A percentile compares a stretch with the other conserved stretches of the same genome.
These are phyloP conservation scores for Trypanosoma mega DNA, from an alignment of 208 protist species.

Conservation along the genomic window DNA sequence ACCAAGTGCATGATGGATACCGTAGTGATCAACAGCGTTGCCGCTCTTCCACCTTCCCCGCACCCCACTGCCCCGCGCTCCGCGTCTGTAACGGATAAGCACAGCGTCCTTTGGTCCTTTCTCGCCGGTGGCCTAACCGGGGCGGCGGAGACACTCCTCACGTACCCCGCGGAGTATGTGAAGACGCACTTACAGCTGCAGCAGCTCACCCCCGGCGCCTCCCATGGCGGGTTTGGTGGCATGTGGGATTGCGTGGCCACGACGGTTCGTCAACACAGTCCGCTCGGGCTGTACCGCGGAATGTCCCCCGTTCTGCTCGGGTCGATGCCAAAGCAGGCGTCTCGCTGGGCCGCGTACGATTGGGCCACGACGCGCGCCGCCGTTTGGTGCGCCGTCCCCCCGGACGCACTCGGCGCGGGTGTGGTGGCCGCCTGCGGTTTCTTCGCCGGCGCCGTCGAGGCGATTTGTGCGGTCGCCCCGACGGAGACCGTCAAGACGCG, in stretches of 20 bases:
- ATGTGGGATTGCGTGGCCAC: constrained; percentile 22
- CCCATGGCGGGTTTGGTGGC: constrained; percentile 6
- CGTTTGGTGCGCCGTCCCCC: too few relatives aligned
- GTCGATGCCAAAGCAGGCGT: constrained; percentile 32
- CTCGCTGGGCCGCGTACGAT: constrained; percentile 29
- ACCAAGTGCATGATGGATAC: too few relatives aligned
- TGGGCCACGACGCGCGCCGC: constrained; percentile 5
- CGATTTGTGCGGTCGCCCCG: constrained; percentile 20
- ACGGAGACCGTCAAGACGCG: constrained; percentile 29
- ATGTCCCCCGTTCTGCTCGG: constrained; percentile 24
- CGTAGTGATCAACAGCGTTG: too few relatives aligned
- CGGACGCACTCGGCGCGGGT: constrained; percentile 2
- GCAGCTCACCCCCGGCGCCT: background rate
- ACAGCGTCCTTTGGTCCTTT: constrained; percentile 17
- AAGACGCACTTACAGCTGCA: constrained; percentile 35
- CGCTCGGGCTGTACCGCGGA: constrained; percentile 29
- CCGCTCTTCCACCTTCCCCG: background rate
- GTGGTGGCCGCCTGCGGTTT: constrained; percentile 21
- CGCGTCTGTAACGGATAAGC: background rate
- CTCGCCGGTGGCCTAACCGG: constrained; percentile 30
- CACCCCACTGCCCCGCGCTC: too few relatives aligned
- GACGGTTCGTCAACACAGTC: constrained; percentile 19
- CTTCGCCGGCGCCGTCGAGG: constrained; percentile 25
- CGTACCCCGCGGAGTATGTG: constrained; percentile 33
- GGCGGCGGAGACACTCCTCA: constrained; percentile 22